These are phyloP conservation scores for Corniculantispora saksenae DNA, from an alignment of 2,329 filamentous ascomycete species.

Conservation along the genomic window DNA sequence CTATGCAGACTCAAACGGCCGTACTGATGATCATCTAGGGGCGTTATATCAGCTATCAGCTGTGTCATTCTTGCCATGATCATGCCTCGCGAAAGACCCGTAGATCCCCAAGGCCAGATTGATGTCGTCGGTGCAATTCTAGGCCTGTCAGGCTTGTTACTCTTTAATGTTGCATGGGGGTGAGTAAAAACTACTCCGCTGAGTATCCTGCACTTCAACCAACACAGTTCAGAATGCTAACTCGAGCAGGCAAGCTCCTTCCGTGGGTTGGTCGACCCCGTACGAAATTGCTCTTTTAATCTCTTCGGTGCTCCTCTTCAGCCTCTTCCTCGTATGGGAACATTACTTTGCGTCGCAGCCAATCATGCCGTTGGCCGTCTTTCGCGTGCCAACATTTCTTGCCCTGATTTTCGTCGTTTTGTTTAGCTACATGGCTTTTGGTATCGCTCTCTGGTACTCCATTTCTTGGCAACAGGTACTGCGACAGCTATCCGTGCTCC, in stretches of 20 bases:
- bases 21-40: background rate
- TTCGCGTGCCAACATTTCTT: constrained; percentile 44
- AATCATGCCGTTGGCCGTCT: constrained; percentile 49
- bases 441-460: constrained; percentile 51
- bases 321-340: constrained; percentile 44
- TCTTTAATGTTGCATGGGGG: constrained; percentile 56
- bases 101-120: constrained; percentile 29
- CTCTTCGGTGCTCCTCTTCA: constrained; percentile 32
- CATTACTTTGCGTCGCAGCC: constrained; percentile 38
- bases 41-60: constrained; percentile 16
- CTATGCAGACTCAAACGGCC: background rate
- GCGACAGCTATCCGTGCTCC: constrained; percentile 41
- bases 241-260: constrained; percentile 39
- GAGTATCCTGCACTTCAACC: too few relatives aligned
- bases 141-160: constrained; percentile 41
- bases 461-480: constrained; percentile 46
- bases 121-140: constrained; percentile 41
- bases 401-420: constrained; percentile 45
- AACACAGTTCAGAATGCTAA: constrained; percentile 24
- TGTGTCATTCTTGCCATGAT: constrained; percentile 16
- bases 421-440: constrained; percentile 49
- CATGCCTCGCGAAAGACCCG: constrained; percentile 23
- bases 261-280: constrained; percentile 44
- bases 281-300: constrained; percentile 44
- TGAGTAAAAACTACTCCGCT: constrained; percentile 28